phyloP scores from a whole-genome alignment of 2,329 filamentous ascomycete species.

The Xylariaceae sp. region DNA sequence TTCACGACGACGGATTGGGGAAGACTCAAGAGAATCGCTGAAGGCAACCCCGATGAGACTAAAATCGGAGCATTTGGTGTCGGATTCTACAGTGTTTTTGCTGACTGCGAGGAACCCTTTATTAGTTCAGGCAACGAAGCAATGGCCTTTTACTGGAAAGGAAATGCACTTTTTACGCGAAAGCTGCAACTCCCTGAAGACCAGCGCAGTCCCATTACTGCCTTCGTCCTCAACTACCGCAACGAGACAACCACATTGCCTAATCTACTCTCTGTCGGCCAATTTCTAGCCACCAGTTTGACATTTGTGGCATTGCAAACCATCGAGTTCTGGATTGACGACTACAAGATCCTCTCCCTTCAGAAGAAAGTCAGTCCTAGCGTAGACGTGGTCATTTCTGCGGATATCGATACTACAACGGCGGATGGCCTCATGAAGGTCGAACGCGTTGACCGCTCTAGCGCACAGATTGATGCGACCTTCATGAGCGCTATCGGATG shows the following conservation, averaged over 20 bases:
- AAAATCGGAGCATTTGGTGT: conserved; percentile 99
- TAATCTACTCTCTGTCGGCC: conserved; percentile 76
- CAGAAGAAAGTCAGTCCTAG: conserved; percentile 82
- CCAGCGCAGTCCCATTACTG: conserved; percentile 65
- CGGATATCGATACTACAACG: conserved; percentile 74
- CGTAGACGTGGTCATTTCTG: conserved; percentile 65
- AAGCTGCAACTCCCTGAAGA: conserved; percentile 68
- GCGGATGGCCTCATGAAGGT: conserved; percentile 87
- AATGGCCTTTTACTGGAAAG: conserved; percentile 99
- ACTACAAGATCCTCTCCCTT: conserved; percentile 72
- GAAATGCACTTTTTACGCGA: conserved; percentile 92
- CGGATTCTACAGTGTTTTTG: conserved; percentile 97
- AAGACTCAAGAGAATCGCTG: conserved; percentile 91
- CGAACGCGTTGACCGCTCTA: conserved; percentile 71
- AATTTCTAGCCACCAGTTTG: conserved; percentile 90
- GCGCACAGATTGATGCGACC: conserved; percentile 83
- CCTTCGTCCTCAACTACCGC: conserved; percentile 92
- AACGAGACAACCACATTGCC: conserved; percentile 84
- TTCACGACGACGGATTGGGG: conserved; percentile 92
- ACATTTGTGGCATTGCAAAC: conserved; percentile 87
- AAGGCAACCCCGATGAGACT: conserved; percentile 96
- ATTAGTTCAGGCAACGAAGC: conserved; percentile 87
- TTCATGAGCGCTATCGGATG: conserved; percentile 87
- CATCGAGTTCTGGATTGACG: conserved; percentile 87
- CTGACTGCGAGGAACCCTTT: conserved; percentile 96